These are phyloP conservation scores for Heracleum sosnowskyi DNA, from an alignment of 129 eudicot genomes.

Conservation along the genomic window DNA sequence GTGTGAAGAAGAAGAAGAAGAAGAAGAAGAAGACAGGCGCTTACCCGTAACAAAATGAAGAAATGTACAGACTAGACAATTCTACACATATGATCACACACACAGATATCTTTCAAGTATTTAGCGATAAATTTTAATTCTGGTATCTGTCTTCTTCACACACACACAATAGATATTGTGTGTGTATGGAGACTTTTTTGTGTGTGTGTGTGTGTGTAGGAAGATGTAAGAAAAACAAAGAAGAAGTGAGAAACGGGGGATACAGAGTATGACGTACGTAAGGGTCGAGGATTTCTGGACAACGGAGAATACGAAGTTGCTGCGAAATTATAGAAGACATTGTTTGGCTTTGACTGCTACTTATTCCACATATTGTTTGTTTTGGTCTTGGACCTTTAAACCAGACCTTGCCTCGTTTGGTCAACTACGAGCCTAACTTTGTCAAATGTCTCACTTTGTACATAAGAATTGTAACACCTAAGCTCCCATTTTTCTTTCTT, in stretches of 20 bases:
- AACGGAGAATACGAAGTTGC: constrained; percentile 2
- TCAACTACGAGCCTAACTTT: background rate
- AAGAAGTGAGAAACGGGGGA: background rate
- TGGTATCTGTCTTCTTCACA: background rate
- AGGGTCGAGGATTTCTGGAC: background rate
- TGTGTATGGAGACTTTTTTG: background rate
- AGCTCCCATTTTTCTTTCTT: background rate
- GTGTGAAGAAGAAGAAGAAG: background rate
- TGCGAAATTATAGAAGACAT: background rate
- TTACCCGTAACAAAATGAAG: background rate
- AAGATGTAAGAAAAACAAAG: background rate
- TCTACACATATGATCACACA: background rate
- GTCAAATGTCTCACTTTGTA: background rate
- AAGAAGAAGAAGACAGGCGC: background rate
- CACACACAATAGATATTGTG: background rate
- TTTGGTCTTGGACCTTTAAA: background rate
- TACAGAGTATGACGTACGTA: background rate
- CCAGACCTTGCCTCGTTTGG: background rate
- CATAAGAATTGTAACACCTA: background rate
- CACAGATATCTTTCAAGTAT: background rate
- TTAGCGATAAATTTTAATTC: background rate
- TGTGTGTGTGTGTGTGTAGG: background rate
- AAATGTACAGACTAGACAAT: background rate
- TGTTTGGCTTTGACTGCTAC: background rate
- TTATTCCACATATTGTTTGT: background rate